Conservation (phyloP, 768 basidiomycete genomes). For the Pisolithus marmoratus region DNA sequence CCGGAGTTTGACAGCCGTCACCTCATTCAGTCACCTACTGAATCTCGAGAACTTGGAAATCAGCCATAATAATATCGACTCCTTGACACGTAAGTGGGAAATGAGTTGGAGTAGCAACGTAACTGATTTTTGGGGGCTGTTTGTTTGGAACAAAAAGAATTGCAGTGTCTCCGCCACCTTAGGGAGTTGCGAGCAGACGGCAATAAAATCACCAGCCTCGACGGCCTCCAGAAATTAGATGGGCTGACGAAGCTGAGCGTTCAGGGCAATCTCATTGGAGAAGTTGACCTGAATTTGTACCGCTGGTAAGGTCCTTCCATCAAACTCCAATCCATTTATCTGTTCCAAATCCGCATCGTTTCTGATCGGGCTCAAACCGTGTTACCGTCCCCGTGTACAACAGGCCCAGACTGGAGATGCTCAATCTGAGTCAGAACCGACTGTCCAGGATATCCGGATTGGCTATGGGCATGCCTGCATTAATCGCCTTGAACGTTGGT, state of each 20-base stretch:
- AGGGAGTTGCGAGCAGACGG: slow-evolving; percentile 88
- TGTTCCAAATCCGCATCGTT: background rate
- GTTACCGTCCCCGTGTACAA: slow-evolving; percentile 4
- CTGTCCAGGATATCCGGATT: slow-evolving; percentile 56
- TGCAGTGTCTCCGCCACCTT: slow-evolving; percentile 77
- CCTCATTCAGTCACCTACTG: slow-evolving; percentile 81
- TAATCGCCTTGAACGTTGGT: slow-evolving; percentile 83
- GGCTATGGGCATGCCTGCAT: slow-evolving; percentile 45
- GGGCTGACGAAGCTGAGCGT: slow-evolving; percentile 80
- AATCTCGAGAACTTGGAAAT: slow-evolving; percentile 90
- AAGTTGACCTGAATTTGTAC: slow-evolving; percentile 53
- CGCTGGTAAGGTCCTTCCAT: slow-evolving; percentile 50
- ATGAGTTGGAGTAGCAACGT: background rate
- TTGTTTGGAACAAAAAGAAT: slow-evolving; percentile 44
- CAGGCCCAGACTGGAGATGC: slow-evolving; percentile 65
- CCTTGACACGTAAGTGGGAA: slow-evolving; percentile 67
- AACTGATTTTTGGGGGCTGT: slow-evolving; percentile 2
- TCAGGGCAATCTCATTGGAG: slow-evolving; percentile 63
- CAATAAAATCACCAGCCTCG: slow-evolving; percentile 68
- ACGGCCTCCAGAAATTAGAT: slow-evolving; percentile 76
- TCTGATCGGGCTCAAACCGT: slow-evolving; percentile 7
- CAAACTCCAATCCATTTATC: slow-evolving; percentile 2
- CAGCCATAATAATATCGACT: slow-evolving; percentile 84
- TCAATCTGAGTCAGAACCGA: slow-evolving; percentile 77
- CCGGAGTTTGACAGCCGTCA: slow-evolving; percentile 72